Evolutionary conservation across 108 stramenopile genomes (phyloP), one percentile per base, ranked within the genome.

Genomic region (Skeletonema potamos): DNA sequence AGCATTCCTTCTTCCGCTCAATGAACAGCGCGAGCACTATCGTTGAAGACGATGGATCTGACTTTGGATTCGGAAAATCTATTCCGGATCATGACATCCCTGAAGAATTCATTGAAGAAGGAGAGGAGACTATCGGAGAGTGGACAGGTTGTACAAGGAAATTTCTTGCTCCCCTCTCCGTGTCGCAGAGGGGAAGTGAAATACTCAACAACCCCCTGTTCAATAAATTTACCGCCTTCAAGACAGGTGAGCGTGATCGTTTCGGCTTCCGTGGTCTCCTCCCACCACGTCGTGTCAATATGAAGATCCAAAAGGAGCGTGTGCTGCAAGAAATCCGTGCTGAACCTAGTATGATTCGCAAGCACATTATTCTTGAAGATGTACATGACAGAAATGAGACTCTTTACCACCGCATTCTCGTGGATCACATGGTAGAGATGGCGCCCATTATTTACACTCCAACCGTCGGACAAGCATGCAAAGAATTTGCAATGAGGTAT

Each of bases 391-490:
- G 90, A 15, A 98, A 99, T 85, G 98, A 98, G 76, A 97, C 97
- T 22, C 82, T 99, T 54, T 99, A 97, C 81, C 98, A 99, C 73
- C 85, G 97, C 0, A 70, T 98, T 15, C 84, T 99, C 54, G 88
- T 95, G 10, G 90, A 93, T 69, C 91, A 99, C 81, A 92, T 98
- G 57, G 92, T 92, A 51, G 97, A 98, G 83, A 86, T 97, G 86
- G 96, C 96, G 43, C 97, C 98, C 7, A 72, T 97, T 58, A 96
- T 99, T 68, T 99, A 99, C 89, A 99, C 99, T 2, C 99, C 99
- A 27, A 98, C 98, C 4, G 99, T 99, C 1, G 99, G 98, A 8
- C 93, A 96, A 83, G 98, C 96, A 27, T 99, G 99, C 66, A 89
- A 90, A 70, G 93, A 95, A 68, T 90, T 92, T 70, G 86, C 73